A percentile compares a stretch with the other conserved stretches of the same genome.
These are phyloP conservation scores for Tolypocladium tropicale DNA, from an alignment of 2,329 filamentous ascomycete species.

Conservation along the genomic window DNA sequence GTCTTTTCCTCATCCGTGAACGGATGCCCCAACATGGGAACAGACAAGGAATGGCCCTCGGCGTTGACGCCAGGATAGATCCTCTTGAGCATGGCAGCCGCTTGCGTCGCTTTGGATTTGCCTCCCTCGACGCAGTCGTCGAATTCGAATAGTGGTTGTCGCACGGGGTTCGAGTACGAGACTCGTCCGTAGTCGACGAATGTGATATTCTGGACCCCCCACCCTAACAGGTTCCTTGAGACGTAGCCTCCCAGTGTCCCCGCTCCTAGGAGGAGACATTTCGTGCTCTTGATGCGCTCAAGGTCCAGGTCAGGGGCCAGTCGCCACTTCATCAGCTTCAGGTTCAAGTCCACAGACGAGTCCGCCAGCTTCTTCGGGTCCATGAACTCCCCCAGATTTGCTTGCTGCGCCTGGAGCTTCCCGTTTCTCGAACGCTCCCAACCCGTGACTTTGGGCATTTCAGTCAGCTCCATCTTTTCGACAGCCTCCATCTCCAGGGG, in stretches of 20 bases:
- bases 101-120: slow-evolving; percentile 69
- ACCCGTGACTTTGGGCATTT: slow-evolving; percentile 83
- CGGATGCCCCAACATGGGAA: slow-evolving; percentile 93
- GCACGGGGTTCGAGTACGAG: slow-evolving; percentile 92
- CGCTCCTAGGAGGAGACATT: slow-evolving; percentile 81
- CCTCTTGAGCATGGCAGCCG: slow-evolving; percentile 67
- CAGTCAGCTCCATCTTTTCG: slow-evolving; percentile 29
- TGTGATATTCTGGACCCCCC: slow-evolving; percentile 91
- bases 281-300: slow-evolving; percentile 79
- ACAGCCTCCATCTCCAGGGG: slow-evolving; percentile 46
- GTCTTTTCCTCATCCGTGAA: slow-evolving; percentile 63
- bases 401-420: slow-evolving; percentile 67
- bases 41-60: slow-evolving; percentile 68
- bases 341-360: slow-evolving; percentile 88
- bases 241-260: slow-evolving; percentile 93
- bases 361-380: slow-evolving; percentile 81
- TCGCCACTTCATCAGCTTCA: slow-evolving; percentile 98
- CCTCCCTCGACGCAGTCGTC: slow-evolving; percentile 81
- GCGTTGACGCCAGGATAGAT: slow-evolving; percentile 89
- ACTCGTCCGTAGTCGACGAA: slow-evolving; percentile 91
- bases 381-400: slow-evolving; percentile 87
- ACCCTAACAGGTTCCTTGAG: slow-evolving; percentile 81
- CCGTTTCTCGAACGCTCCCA: slow-evolving; percentile 81
- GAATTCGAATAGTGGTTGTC: slow-evolving; percentile 87
- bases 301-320: slow-evolving; percentile 83